Evolutionary conservation across 805 yeast species (phyloP).

Genomic region (Teunomyces aglyptinius): DNA sequence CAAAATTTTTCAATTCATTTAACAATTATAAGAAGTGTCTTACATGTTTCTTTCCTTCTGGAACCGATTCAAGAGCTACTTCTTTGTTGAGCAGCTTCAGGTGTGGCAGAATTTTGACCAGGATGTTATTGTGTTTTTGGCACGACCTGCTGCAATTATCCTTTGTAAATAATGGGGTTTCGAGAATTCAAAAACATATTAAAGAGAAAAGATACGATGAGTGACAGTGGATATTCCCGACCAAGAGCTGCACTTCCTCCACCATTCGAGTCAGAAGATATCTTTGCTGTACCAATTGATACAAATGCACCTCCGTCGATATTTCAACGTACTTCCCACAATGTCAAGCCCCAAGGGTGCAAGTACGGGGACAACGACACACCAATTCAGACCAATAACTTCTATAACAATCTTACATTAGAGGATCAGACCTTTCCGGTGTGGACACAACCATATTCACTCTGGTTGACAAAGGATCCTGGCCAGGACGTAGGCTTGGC

Average conservation of each 20-base stretch:
- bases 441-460: constrained; percentile 81
- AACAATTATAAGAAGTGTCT: too few species aligned
- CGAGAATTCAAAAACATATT: constrained; percentile 23
- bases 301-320: constrained; percentile 41
- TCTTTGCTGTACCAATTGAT: constrained; percentile 44
- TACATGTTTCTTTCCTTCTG: too few species aligned
- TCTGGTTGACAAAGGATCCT: constrained; percentile 58
- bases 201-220: constrained; percentile 13
- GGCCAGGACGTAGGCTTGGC: constrained; percentile 60
- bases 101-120: neutral
- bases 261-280: constrained; percentile 16
- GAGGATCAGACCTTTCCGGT: constrained; percentile 66
- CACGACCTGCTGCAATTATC: constrained; percentile 5
- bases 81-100: neutral
- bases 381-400: constrained; percentile 74
- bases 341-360: constrained; percentile 36
- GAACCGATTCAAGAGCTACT: too few species aligned
- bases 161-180: constrained; percentile 19
- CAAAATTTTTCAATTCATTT: too few species aligned
- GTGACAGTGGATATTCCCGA: neutral
- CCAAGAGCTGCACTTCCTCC: constrained; percentile 5
- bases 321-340: constrained; percentile 36
- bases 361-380: constrained; percentile 15
- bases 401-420: constrained; percentile 69
- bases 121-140: neutral